phyloP scores from a whole-genome alignment of 345 rosid species.

The Sapria himalayana region DNA sequence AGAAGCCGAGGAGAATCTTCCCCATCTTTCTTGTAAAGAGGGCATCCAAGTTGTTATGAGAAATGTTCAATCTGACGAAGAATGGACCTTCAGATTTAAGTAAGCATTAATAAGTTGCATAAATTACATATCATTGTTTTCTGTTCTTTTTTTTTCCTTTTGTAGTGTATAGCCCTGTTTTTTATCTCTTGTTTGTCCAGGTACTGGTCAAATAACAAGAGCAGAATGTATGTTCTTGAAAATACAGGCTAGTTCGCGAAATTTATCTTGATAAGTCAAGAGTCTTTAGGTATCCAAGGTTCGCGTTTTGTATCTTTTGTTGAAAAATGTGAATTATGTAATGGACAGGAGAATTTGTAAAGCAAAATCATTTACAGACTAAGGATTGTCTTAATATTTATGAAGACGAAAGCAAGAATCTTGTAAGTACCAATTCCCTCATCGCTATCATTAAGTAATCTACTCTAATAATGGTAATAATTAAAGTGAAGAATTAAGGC shows the following conservation, averaged over 20 bases:
- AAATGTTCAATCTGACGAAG: slow-evolving; percentile 20
- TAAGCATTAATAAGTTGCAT: no score
- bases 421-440: slow-evolving; percentile 33
- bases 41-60: slow-evolving; percentile 31
- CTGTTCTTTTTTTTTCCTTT: neutral
- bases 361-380: slow-evolving; percentile 18
- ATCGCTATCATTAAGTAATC: no score
- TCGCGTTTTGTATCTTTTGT: neutral
- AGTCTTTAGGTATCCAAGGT: neutral
- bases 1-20: slow-evolving; percentile 61
- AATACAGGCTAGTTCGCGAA: slow-evolving; percentile 40
- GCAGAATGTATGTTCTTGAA: slow-evolving; percentile 82
- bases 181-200: slow-evolving; percentile 16
- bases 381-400: slow-evolving; percentile 48
- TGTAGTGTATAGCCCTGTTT: neutral
- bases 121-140: slow-evolving; percentile 2
- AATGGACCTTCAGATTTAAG: slow-evolving; percentile 55
- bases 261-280: neutral
- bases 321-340: neutral
- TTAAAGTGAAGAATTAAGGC: no score
- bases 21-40: slow-evolving; percentile 32
- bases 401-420: slow-evolving; percentile 54
- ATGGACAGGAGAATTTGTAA: slow-evolving; percentile 42
- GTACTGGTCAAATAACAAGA: slow-evolving; percentile 66
- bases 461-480: neutral